Evolutionary conservation across 176 grass and related monocot species (phyloP).

Genomic region (Oryza australiensis): DNA sequence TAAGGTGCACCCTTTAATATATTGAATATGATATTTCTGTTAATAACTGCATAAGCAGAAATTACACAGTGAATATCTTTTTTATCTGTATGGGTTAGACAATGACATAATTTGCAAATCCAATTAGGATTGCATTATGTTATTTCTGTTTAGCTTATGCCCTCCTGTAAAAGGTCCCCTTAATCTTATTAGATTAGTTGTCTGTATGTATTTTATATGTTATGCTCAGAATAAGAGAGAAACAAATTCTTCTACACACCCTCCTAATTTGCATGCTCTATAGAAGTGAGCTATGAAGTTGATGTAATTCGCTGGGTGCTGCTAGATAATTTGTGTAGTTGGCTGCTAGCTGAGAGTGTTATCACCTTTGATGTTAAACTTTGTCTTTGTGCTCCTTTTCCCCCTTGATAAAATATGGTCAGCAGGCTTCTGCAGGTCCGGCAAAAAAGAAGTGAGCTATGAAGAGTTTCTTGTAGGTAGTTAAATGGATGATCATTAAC

Average conservation of each 20-base stretch:
- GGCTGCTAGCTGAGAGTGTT: no score
- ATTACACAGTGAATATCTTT: not conserved
- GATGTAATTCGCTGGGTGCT: not conserved
- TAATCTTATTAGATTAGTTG: not conserved
- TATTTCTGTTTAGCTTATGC: conserved; percentile 2
- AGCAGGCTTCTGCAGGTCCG: no score
- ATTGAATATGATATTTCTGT: not conserved
- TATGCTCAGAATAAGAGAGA: not conserved
- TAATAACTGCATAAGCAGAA: conserved; percentile 5
- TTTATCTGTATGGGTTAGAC: not conserved
- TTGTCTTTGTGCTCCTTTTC: no score
- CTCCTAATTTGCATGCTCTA: conserved; percentile 20
- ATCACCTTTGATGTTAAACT: no score
- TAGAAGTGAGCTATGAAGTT: not conserved
- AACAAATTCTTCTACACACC: not conserved
- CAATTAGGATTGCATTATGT: conserved; percentile 1
- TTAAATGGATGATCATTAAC: no score
- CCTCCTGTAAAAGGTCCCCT: not conserved
- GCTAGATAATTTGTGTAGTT: no score
- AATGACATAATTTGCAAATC: conserved; percentile 18
- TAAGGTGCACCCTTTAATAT: conserved; percentile 28
- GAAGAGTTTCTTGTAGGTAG: no score
- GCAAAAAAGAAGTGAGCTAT: no score
- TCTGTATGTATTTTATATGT: conserved; percentile 13
- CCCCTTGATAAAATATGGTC: no score